Conservation (phyloP, 2,329 filamentous ascomycete genomes). For the Pseudocercospora eumusae region DNA sequence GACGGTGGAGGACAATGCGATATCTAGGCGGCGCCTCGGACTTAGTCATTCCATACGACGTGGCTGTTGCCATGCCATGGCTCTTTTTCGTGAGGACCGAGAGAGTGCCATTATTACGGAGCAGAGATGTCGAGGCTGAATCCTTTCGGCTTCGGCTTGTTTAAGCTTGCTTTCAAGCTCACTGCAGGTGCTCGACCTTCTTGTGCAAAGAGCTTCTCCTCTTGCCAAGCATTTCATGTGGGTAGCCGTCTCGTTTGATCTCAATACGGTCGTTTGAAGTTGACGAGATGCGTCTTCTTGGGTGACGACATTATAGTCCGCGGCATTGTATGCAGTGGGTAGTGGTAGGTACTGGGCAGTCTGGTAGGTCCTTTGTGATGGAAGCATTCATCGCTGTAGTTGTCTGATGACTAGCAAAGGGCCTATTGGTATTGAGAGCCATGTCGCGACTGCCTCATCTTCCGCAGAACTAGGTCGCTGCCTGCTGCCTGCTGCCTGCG, state of each 20-base stretch:
- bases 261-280: too few relatives aligned
- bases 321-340: background rate
- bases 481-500: background rate
- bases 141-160: constrained; percentile 2
- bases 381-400: background rate
- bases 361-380: background rate
- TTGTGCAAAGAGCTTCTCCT: background rate
- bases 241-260: background rate
- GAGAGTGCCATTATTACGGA: too few relatives aligned
- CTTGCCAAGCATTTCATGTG: constrained; percentile 1
- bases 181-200: background rate
- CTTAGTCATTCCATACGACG: too few relatives aligned
- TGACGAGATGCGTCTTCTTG: too few relatives aligned
- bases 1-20: too few relatives aligned
- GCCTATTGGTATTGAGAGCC: too few relatives aligned
- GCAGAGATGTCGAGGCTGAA: background rate
- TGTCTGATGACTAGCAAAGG: too few relatives aligned
- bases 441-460: background rate
- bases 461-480: too few relatives aligned
- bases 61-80: too few relatives aligned
- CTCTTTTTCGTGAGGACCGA: too few relatives aligned
- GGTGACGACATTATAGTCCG: background rate
- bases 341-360: background rate
- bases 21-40: too few relatives aligned
- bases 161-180: constrained; percentile 13